phyloP scores from a whole-genome alignment of 202 grass and related monocot species.

The Zizania palustris region DNA sequence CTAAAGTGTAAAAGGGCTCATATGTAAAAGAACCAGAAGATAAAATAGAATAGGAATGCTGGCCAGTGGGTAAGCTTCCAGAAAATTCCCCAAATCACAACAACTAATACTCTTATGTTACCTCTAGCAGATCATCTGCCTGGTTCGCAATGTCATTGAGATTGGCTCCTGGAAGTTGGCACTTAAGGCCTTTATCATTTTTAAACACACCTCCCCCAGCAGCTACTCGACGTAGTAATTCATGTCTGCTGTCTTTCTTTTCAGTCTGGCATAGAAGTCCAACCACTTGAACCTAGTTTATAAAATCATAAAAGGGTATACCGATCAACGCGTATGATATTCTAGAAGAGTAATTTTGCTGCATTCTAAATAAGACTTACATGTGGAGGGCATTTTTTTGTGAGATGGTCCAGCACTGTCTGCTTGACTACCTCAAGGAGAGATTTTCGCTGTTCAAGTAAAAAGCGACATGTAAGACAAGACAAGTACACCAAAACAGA shows the following conservation, averaged over 20 bases:
- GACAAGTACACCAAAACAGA: neutral
- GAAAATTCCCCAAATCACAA: no score
- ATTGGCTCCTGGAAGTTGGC: slow-evolving; percentile 90
- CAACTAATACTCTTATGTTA: slow-evolving; percentile 45
- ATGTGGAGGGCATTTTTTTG: slow-evolving; percentile 91
- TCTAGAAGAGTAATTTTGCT: neutral
- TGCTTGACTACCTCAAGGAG: slow-evolving; percentile 91
- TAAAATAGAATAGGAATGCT: no score
- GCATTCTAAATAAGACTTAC: slow-evolving; percentile 53
- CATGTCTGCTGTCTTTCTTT: slow-evolving; percentile 85
- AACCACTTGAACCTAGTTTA: slow-evolving; percentile 85
- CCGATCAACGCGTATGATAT: neutral
- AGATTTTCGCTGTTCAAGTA: slow-evolving; percentile 63
- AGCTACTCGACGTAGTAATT: slow-evolving; percentile 85
- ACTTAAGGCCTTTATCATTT: slow-evolving; percentile 78
- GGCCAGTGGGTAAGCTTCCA: no score
- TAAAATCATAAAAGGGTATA: slow-evolving; percentile 4
- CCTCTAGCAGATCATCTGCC: slow-evolving; percentile 90
- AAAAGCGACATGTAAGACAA: slow-evolving; percentile 34
- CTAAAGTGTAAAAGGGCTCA: no score
- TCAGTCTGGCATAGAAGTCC: slow-evolving; percentile 94
- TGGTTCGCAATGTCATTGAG: slow-evolving; percentile 96
- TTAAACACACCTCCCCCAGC: slow-evolving; percentile 90
- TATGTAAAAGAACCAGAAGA: no score
- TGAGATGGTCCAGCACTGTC: slow-evolving; percentile 86